A percentile compares a stretch with the other conserved stretches of the same genome.
phyloP scores from a whole-genome alignment of 805 yeast species.

The Saccharomycopsis fermentans region DNA sequence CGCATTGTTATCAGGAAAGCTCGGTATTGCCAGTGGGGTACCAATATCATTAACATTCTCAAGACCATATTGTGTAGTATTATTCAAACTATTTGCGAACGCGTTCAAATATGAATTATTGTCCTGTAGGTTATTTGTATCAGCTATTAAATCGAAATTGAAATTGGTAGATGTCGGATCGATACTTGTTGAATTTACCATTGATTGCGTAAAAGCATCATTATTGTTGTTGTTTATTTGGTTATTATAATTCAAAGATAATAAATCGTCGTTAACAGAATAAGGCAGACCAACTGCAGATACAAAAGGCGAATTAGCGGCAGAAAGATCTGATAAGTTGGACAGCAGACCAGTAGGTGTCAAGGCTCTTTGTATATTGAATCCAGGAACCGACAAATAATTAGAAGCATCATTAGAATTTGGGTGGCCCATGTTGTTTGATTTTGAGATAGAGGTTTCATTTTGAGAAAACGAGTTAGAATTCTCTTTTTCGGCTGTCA shows the following conservation, averaged over 20 bases:
- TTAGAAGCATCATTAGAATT: background rate
- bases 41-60: background rate
- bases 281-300: slow-evolving; percentile 12
- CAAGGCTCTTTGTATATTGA: background rate
- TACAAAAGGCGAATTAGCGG: slow-evolving; percentile 10
- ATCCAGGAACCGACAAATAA: background rate
- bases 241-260: slow-evolving; percentile 6
- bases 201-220: background rate
- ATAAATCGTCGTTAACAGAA: slow-evolving; percentile 5
- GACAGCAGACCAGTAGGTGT: slow-evolving; percentile 8
- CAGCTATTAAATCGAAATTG: background rate
- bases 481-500: background rate
- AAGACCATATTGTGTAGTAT: background rate
- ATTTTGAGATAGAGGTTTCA: background rate
- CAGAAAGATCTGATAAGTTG: slow-evolving; percentile 12
- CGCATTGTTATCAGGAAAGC: background rate
- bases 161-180: background rate
- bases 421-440: background rate
- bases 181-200: background rate
- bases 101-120: background rate
- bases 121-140: background rate
- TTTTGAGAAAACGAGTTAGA: background rate
- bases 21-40: background rate
- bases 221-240: background rate
- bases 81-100: background rate